A percentile compares a stretch with the other conserved stretches of the same genome.
These are phyloP conservation scores for Cordyceps javanica DNA, from an alignment of 2,329 filamentous ascomycete species.

Conservation along the genomic window DNA sequence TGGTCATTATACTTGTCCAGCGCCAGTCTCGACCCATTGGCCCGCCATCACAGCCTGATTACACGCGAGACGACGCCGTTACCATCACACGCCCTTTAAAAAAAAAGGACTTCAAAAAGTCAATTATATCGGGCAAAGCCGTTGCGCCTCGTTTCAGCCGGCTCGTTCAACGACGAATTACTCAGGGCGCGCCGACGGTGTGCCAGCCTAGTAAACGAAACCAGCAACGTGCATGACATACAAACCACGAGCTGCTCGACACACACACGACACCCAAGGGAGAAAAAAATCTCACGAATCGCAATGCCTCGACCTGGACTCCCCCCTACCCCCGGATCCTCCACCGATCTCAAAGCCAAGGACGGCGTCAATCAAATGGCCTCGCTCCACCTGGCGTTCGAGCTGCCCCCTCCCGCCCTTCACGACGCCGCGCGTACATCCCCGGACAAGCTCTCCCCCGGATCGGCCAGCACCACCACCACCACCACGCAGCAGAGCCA, in stretches of 20 bases:
- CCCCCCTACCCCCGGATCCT: constrained; percentile 73
- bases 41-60: not conserved
- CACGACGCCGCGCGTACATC: constrained; percentile 42
- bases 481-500: constrained; percentile 13
- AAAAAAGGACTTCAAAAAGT: not conserved
- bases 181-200: not conserved
- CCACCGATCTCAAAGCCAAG: constrained; percentile 70
- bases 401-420: constrained; percentile 72
- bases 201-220: not conserved
- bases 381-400: constrained; percentile 62
- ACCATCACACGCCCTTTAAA: not conserved
- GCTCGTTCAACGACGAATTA: not conserved
- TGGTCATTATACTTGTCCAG: not conserved
- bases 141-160: not conserved
- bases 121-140: not conserved
- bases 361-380: constrained; percentile 56
- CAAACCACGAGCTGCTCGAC: not conserved
- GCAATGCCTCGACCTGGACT: constrained; percentile 60
- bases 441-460: constrained; percentile 19
- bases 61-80: not conserved
- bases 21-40: not conserved
- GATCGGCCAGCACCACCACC: not conserved
- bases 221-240: not conserved
- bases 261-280: not conserved
- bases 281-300: not conserved